Evolutionary conservation across 192 early-diverging fungal species (phyloP).

Genomic region (Backusella macrospora): DNA sequence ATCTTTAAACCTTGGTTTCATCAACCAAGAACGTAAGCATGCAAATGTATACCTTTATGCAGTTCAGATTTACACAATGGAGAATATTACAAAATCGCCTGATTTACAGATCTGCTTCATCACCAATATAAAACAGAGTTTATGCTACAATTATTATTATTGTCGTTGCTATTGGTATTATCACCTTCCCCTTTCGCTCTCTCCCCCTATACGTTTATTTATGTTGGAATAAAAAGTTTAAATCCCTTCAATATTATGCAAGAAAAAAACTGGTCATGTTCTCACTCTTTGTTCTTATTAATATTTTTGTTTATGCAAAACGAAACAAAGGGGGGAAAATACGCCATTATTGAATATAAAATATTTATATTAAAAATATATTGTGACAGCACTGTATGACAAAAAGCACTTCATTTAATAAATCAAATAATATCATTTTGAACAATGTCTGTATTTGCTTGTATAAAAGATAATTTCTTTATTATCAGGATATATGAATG

Average conservation of each 20-base stretch:
- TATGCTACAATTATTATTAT: not conserved
- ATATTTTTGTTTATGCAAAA: not conserved
- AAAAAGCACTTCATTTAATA: not conserved
- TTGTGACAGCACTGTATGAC: slow-evolving; percentile 11
- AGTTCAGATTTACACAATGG: slow-evolving; percentile 7
- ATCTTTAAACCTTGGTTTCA: not conserved
- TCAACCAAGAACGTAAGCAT: slow-evolving; percentile 7
- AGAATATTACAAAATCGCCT: slow-evolving; percentile 12
- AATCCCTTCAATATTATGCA: slow-evolving; percentile 8
- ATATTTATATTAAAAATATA: not conserved
- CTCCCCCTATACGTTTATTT: not conserved
- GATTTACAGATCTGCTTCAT: not conserved
- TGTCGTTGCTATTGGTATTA: not conserved
- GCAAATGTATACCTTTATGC: slow-evolving; percentile 11
- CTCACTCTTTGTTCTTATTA: not conserved
- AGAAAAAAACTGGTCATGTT: not conserved
- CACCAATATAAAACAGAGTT: not conserved
- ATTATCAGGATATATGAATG: no score
- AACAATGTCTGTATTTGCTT: no score
- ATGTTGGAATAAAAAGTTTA: slow-evolving; percentile 2
- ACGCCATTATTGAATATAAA: not conserved
- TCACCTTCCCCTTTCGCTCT: not conserved
- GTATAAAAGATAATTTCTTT: no score
- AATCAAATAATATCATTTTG: not conserved
- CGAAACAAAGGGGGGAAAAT: not conserved